Conservation (phyloP, 192 early-diverging fungal genomes). For the Podila clonocystis region DNA sequence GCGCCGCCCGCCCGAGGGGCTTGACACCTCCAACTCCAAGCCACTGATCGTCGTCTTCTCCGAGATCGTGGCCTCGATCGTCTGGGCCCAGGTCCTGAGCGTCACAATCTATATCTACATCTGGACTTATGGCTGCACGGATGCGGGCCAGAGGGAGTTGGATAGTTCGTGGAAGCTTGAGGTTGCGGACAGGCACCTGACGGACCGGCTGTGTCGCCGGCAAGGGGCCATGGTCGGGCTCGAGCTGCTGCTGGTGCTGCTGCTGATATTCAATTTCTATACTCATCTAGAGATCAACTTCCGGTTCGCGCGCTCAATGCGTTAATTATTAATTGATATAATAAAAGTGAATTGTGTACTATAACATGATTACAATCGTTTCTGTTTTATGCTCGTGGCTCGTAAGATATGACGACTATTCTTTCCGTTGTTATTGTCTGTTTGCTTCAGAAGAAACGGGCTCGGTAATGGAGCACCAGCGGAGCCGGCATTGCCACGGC, state of each 20-base stretch:
- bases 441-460: too few species aligned
- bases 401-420: too few species aligned
- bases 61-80: slow-evolving; percentile 28
- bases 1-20: slow-evolving; percentile 22
- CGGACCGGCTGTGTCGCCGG: slow-evolving; percentile 16
- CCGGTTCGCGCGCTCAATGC: slow-evolving; percentile 22
- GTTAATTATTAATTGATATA: not conserved
- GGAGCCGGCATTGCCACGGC: slow-evolving; percentile 46
- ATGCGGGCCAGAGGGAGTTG: not conserved
- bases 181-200: not conserved
- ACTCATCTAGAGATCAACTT: slow-evolving; percentile 39
- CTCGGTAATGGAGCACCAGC: slow-evolving; percentile 23
- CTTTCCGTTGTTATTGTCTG: too few species aligned
- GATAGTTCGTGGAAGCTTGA: slow-evolving; percentile 6
- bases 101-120: slow-evolving; percentile 30
- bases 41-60: slow-evolving; percentile 37
- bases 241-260: slow-evolving; percentile 20
- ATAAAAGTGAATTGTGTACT: not conserved
- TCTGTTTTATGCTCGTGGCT: too few species aligned
- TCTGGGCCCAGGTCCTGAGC: slow-evolving; percentile 42
- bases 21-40: slow-evolving; percentile 22
- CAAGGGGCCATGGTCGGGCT: slow-evolving; percentile 30
- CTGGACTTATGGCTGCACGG: slow-evolving; percentile 32
- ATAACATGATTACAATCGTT: not conserved
- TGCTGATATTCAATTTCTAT: slow-evolving; percentile 48